Percentiles rank a stretch among this genome's conserved stretches.
These are phyloP conservation scores for Rhododendron molle DNA, from an alignment of 148 eudicot genomes.

Conservation along the genomic window DNA sequence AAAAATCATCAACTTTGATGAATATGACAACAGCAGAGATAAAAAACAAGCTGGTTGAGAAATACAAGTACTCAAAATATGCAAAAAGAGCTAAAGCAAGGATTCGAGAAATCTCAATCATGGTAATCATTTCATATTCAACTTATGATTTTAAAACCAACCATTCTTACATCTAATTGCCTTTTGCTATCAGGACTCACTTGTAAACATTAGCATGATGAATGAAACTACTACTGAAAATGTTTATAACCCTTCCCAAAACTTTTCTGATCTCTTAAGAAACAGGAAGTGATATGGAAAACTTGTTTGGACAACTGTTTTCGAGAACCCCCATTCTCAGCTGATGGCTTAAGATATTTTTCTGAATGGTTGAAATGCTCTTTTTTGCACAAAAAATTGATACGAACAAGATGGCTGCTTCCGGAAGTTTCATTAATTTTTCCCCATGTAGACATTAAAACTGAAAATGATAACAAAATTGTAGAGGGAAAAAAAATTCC, in stretches of 20 bases:
- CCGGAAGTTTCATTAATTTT: background rate
- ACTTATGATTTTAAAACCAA: background rate
- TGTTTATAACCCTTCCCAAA: background rate
- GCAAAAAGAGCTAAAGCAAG: slow-evolving; percentile 41
- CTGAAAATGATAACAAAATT: background rate
- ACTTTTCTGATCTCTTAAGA: background rate
- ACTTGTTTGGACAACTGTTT: background rate
- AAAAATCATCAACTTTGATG: slow-evolving; percentile 30
- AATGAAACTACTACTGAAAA: background rate
- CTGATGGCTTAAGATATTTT: background rate
- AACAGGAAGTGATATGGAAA: background rate
- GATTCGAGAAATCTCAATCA: slow-evolving; percentile 45
- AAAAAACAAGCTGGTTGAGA: slow-evolving; percentile 65
- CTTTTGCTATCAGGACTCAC: background rate
- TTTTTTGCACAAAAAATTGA: background rate
- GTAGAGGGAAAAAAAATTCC: background rate
- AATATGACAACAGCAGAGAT: slow-evolving; percentile 57
- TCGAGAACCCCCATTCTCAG: background rate
- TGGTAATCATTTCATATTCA: slow-evolving; percentile 34
- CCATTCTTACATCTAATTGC: background rate
- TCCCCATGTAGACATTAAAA: background rate
- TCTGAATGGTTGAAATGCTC: background rate
- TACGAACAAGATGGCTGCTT: background rate
- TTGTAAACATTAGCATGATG: background rate
- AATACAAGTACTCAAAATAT: slow-evolving; percentile 51